phyloP scores from a whole-genome alignment of 2,329 filamentous ascomycete species.

The Diaporthe batatas region DNA sequence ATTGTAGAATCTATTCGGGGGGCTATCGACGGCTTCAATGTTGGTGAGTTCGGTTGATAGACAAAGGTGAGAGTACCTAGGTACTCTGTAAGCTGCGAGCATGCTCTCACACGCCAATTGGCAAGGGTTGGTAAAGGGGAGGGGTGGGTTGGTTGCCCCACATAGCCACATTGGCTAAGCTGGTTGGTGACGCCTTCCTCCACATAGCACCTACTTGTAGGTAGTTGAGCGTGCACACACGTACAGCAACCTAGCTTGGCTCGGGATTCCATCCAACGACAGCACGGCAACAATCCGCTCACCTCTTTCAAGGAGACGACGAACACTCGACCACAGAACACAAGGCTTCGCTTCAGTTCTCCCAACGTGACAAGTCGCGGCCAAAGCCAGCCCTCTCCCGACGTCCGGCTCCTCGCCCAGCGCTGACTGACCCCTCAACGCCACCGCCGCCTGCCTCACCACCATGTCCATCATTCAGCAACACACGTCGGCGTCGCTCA shows the following conservation, averaged over 20 bases:
- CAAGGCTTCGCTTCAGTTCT: not conserved
- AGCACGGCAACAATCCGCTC: not conserved
- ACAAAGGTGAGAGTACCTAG: not conserved
- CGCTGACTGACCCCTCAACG: constrained; percentile 6
- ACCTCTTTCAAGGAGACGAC: not conserved
- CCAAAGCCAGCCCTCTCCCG: not conserved
- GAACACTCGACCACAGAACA: not conserved
- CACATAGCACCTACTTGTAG: constrained; percentile 14
- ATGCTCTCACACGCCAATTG: not conserved
- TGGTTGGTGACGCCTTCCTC: constrained; percentile 31
- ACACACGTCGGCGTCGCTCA: constrained; percentile 70
- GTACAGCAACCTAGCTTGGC: not conserved
- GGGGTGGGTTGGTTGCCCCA: constrained; percentile 20
- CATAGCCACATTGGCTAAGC: constrained; percentile 26
- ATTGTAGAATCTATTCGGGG: not conserved
- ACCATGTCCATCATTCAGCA: constrained; percentile 77
- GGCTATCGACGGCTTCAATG: not conserved
- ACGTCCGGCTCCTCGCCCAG: not conserved
- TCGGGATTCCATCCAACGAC: not conserved
- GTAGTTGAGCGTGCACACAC: not conserved
- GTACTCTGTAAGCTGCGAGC: not conserved
- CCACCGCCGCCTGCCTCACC: not conserved
- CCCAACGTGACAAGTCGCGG: not conserved
- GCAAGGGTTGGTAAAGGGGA: constrained; percentile 1
- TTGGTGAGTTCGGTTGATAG: not conserved